Evolutionary conservation across 148 eudicot species (phyloP), one percentile per base, ranked within the genome.

Genomic region (Selenicereus undatus): DNA sequence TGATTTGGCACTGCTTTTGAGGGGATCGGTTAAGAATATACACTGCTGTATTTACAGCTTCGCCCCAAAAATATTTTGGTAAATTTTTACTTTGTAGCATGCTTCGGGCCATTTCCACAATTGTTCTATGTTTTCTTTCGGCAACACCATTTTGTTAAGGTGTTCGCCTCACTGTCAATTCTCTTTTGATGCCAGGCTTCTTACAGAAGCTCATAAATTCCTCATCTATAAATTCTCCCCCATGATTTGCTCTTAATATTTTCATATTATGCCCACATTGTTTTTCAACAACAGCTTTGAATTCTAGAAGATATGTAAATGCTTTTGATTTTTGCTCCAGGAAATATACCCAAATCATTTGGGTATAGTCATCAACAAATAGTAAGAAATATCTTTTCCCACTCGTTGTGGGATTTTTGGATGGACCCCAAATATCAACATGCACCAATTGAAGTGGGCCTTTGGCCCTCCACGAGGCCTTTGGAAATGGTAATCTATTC

Each of bases 71-170:
- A 3, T 14, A 14, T 45, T 76, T 32, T 73, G 50, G 9, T 56
- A 22, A 74, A 83, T 32, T 32, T 32, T 32, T 32, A 32, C 32
- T 32, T 32, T 32, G 32, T 32, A 32, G 32, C 32, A 32, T 79
- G 0, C 69, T 73, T 5, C 65, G 74, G 7, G 71, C 42, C 76
- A 83, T 83, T 17, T 83, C 32, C 78, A 73, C 45, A 22, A 79
- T 30, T 4, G 75, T 78, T 75, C 54, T 22, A 27, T 73, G 74
- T n/a, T 36, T 66, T 13, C 71, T 66, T 66, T 66, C 12, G 3
- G 71, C 71, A 66, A 66, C 73, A 30, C 73, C 66, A 76, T 84
- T 84, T 76, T 80, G 80, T 76, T 78, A 68, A 3, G 78, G 82
- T 20, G 43, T 74, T 21, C 24, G 70, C 4, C 66, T 58, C 18